Evolutionary conservation across 768 basidiomycete genomes (phyloP), one percentile per base, ranked within the genome.

Genomic region (Termitomyces sp.): DNA sequence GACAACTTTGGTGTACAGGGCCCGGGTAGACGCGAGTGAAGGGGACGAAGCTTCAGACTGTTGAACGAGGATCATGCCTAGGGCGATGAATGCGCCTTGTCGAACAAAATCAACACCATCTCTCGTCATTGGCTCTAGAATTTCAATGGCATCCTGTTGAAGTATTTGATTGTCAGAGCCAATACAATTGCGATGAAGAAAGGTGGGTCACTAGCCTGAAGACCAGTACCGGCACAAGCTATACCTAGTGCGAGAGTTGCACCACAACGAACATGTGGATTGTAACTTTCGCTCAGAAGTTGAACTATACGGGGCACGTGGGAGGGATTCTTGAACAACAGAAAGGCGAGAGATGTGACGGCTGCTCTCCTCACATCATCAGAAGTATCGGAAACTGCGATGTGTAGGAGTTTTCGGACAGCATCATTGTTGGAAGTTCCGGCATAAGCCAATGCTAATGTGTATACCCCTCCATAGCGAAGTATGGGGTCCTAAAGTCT

Each of bases 71-170:
- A 99, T 85, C 93, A 98, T 96, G 25, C 96, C 92, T 46, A 98
- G 81, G 15, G 96, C 89, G 60, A 97, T 85, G 69, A 95, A 91
- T 2, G 97, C 97, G 12, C 96, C 96, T 72, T 99, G 97, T 15
- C 96, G 90, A 53, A 99, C 97, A 66, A 98, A 99, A 71, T 99
- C 97, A 42, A 98, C 91, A 22, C 94, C 86, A 61, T 99, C 97
- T 66, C 93, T 97, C 18, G 94, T 97, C 90, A 99, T 93, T 5
- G 97, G 97, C 69, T 98, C 94, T 58, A 99, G 74, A 59, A 99
- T 91, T 60, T 94, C 94, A 56, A 98, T 84, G 20, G 97, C 97
- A 72, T 98, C 95, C 88, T 95, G 67, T 12, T 52, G 11, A 59
- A 47, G 23, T 12, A 48, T 13, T n/a, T 20, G 2, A 1, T 6